Evolutionary conservation across 345 rosid species (phyloP).

Genomic region (Pugionium cornutum): DNA sequence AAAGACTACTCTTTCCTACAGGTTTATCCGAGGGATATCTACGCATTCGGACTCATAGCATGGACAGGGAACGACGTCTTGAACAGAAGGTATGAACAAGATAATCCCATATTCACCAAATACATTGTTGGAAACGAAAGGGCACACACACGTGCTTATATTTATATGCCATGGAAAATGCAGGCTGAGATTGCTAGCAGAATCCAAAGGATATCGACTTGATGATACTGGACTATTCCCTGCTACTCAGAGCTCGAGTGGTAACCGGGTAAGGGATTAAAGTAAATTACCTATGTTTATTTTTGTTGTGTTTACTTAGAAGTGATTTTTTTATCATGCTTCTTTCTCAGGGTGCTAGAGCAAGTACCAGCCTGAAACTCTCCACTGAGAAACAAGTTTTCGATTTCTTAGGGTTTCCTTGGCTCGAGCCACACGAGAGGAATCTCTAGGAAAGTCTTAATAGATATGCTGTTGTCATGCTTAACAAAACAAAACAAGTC

Average conservation of each 20-base stretch:
- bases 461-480: neutral
- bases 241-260: constrained; percentile 72
- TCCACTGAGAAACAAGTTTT: constrained; percentile 74
- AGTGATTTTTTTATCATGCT: neutral
- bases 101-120: neutral
- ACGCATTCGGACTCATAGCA: constrained; percentile 87
- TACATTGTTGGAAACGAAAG: neutral
- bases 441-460: constrained; percentile 48
- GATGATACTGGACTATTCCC: constrained; percentile 93
- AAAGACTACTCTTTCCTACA: constrained; percentile 20
- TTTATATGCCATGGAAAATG: constrained; percentile 23
- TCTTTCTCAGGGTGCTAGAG: constrained; percentile 63
- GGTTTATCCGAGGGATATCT: constrained; percentile 89
- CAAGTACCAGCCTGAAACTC: constrained; percentile 59
- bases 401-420: constrained; percentile 80
- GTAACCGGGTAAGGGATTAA: constrained; percentile 60
- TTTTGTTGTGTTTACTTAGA: neutral
- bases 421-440: constrained; percentile 82
- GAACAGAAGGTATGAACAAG: constrained; percentile 66
- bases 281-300: neutral
- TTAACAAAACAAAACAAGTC: neutral
- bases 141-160: neutral
- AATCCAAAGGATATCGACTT: constrained; percentile 81
- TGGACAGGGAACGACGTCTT: constrained; percentile 97
- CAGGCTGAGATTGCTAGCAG: constrained; percentile 91